Percentiles rank a stretch among this genome's conserved stretches.
These are phyloP conservation scores for Breviolum minutum DNA, from an alignment of 73 alveolate genomes.

Conservation along the genomic window DNA sequence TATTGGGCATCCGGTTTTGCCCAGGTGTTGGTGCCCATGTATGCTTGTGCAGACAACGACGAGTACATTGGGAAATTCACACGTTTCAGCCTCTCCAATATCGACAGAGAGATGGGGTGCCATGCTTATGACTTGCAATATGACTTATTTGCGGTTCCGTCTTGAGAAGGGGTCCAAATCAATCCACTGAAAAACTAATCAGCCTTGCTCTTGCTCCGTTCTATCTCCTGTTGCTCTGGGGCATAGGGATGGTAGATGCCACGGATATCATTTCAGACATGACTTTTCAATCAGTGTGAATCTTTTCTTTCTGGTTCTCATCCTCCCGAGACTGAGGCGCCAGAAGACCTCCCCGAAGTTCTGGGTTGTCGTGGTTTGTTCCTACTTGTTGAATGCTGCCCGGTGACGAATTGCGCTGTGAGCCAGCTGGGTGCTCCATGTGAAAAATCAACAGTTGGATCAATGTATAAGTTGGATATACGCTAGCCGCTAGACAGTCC, in stretches of 20 bases:
- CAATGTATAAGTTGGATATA: background rate
- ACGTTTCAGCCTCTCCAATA: constrained; percentile 22
- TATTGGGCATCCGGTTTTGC: background rate
- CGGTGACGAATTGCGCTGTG: background rate
- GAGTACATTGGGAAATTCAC: constrained; percentile 18
- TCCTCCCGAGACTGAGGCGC: background rate
- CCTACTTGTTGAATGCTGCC: constrained; percentile 1
- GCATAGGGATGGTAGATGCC: too few relatives aligned
- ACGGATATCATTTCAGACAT: too few relatives aligned
- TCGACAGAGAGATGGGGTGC: constrained; percentile 20
- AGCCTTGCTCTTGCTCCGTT: too few relatives aligned
- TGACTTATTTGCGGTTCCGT: too few relatives aligned
- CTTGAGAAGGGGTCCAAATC: too few relatives aligned
- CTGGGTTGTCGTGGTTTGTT: constrained; percentile 14
- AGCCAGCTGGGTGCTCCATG: too few relatives aligned
- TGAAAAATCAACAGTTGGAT: background rate
- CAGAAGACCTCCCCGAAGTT: background rate
- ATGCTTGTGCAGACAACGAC: background rate
- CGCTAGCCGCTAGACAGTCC: background rate
- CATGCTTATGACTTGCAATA: background rate
- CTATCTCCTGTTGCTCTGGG: too few relatives aligned
- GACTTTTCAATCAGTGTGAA: too few relatives aligned
- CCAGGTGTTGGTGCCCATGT: constrained; percentile 48
- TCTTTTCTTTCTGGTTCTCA: too few relatives aligned
- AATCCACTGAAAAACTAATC: too few relatives aligned